Evolutionary conservation across 2,329 filamentous ascomycete genomes (phyloP), one percentile per base, ranked within the genome.

Genomic region (Fusarium abutilonis): DNA sequence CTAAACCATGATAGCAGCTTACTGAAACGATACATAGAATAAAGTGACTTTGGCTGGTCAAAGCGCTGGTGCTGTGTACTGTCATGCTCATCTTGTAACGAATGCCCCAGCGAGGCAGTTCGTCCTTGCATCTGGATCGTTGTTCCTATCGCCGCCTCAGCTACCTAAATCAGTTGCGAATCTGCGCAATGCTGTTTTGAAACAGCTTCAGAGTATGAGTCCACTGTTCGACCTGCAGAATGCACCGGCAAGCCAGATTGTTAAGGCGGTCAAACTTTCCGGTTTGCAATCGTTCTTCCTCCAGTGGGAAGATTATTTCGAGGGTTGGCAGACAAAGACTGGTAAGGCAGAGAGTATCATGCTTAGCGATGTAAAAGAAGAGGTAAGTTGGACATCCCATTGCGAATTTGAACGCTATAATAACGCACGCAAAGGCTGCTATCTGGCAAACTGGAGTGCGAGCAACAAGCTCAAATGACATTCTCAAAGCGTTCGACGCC

Each of bases 21-120:
- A 9, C 10, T 48, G 10, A 54, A 7, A 14, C 10, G 14, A 0
- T 2, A 1, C 15, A 1, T 9, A 79, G 76, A 19, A 70, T 3
- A 74, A 74, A 19, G 74, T 82, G 7, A 81, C 79, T 0, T 50
- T 82, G 3, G 74, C 74, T 1, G 79, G 79, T 4, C 79, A 82
- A 56, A 82, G 79, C 40, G 79, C 80, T 0, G 80, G 79, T 0
- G 80, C 76, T 3, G 72, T 81, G 2, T 80, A 80, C 21, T 73
- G 70, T 5, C 80, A 82, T 61, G 79, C 77, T 2, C 79, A 82
- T 57, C 78, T 65, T 35, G 77, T 13, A 70, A 75, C 17, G 69
- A 70, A 1, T 69, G 3, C 70, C 66, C 1, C 63, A 4, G 50
- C 31, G 1, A 28, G 67, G 28, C 72, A 76, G 39, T 75, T 69